Base-by-base conservation (phyloP, 2,329 filamentous ascomycete genomes). In the Cytospora paraplurivora region DNA sequence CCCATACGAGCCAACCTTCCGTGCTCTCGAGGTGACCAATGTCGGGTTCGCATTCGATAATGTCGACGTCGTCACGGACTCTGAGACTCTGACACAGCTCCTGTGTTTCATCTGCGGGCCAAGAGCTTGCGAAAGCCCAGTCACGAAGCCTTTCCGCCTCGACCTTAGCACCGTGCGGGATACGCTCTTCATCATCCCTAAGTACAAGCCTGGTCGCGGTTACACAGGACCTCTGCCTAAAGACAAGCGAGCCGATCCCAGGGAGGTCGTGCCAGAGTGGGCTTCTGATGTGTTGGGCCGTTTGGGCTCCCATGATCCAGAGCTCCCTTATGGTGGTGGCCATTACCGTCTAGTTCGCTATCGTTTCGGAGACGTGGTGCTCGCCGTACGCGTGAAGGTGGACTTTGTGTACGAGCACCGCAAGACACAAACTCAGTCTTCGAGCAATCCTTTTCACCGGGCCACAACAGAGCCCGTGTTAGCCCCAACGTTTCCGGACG, bases 1-100 rank as follows among this genome's bases (percentile, higher is more conserved):
- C 37, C 51, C 56, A 17, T 63, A 63, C 60, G 63, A 65, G 56
- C 63, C 63, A 15, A 59, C 61, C 37, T 56, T 65, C n/a, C 60
- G 61, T 8, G 63, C 61, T 12, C 52, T 63, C 5, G 59, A 63
- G 37, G 11, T n/a, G 2, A 6, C n/a, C 35, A 19, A 51, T 11
- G 13, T 35, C 6, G 44, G 13, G 21, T 37, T 35, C 17, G 49
- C 27, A 54, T 55, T 66, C 53, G 34, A 15, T 10, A 27, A 44
- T 6, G 35, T 61, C 21, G 64, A 64, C 57, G 33, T 66, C 32
- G 33, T 63, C 10, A 60, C 64, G 21, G 64, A 64, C 55, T 33
- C 49, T 33, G 41, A 50, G 19, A 61, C 64, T 1, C 54, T 66
- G 4, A 35, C 37, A 13, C 33, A 53, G 41, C 64, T 66, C 7